Conservation (phyloP, 1,139 yeast species). For the Diutina ranongensis region DNA sequence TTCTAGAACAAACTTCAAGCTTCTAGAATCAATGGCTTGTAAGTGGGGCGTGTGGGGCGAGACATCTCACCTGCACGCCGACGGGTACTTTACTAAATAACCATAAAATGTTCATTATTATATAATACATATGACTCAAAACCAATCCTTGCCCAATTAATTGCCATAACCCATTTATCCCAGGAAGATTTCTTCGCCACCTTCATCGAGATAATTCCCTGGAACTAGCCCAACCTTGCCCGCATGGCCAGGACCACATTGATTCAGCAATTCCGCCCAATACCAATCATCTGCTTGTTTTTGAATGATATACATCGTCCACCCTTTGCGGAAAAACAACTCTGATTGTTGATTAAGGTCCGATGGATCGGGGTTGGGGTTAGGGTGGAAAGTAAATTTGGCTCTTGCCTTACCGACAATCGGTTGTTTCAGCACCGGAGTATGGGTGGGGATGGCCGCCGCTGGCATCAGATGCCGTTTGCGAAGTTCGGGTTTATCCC, state of each 20-base stretch:
- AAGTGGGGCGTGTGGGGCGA: too few species aligned
- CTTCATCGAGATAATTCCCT: slow-evolving; percentile 45
- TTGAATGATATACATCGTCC: slow-evolving; percentile 55
- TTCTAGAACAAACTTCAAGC: too few species aligned
- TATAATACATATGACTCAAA: too few species aligned
- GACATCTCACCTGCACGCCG: too few species aligned
- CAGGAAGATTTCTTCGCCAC: slow-evolving; percentile 3
- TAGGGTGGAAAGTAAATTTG: slow-evolving; percentile 56
- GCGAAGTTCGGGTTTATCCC: neutral
- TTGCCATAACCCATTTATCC: too few species aligned
- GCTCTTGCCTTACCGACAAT: slow-evolving; percentile 56
- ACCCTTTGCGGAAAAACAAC: slow-evolving; percentile 61
- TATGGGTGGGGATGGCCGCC: slow-evolving; percentile 12
- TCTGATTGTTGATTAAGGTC: slow-evolving; percentile 58
- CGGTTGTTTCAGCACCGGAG: slow-evolving; percentile 34
- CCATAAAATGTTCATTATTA: too few species aligned
- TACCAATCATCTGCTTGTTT: slow-evolving; percentile 89
- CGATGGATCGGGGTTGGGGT: slow-evolving; percentile 2
- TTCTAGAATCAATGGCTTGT: too few species aligned
- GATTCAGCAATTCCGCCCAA: slow-evolving; percentile 61
- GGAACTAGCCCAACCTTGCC: slow-evolving; percentile 67
- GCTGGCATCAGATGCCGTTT: slow-evolving; percentile 6
- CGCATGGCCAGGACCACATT: slow-evolving; percentile 28
- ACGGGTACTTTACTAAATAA: too few species aligned
- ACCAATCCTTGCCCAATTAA: too few species aligned